Conservation (phyloP, 164 flowering plant species). For the Vitis riparia region DNA sequence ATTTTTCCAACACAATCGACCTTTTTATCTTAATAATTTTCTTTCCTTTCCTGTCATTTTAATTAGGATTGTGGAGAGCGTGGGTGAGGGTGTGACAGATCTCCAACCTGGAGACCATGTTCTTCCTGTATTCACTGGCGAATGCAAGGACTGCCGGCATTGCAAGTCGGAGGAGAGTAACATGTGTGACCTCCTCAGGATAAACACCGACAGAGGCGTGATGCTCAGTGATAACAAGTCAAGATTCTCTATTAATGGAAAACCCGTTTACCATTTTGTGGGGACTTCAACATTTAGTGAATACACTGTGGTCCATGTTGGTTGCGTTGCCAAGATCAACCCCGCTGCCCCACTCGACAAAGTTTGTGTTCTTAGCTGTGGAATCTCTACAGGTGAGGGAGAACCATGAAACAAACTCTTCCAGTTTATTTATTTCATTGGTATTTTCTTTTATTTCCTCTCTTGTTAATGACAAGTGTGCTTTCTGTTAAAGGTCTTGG, state of each 20-base stretch:
- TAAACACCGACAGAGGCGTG: slow-evolving; percentile 18
- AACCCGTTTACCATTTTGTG: slow-evolving; percentile 18
- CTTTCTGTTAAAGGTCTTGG: slow-evolving; percentile 45
- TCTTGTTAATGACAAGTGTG: no score
- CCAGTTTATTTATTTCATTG: no score
- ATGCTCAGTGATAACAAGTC: slow-evolving; percentile 21
- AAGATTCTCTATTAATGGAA: slow-evolving; percentile 23
- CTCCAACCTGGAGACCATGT: slow-evolving; percentile 21
- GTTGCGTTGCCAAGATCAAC: slow-evolving; percentile 19
- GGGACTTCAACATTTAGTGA: slow-evolving; percentile 29
- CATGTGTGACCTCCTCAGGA: slow-evolving; percentile 26
- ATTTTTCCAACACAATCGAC: neutral
- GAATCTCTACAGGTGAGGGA: slow-evolving; percentile 22
- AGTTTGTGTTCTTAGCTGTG: slow-evolving; percentile 30
- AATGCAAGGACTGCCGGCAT: slow-evolving; percentile 23
- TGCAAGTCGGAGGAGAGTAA: slow-evolving; percentile 25
- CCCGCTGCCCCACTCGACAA: slow-evolving; percentile 23
- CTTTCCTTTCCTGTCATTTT: neutral
- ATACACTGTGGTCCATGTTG: slow-evolving; percentile 19
- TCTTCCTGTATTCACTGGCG: slow-evolving; percentile 25
- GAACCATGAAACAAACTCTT: no score
- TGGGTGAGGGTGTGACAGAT: slow-evolving; percentile 19
- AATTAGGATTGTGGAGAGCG: slow-evolving; percentile 20
- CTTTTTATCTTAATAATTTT: neutral
- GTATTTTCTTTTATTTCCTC: no score